A percentile compares a stretch with the other conserved stretches of the same genome.
Evolutionary conservation across 768 basidiomycete species (phyloP).

Genomic region (Suillus weaverae): DNA sequence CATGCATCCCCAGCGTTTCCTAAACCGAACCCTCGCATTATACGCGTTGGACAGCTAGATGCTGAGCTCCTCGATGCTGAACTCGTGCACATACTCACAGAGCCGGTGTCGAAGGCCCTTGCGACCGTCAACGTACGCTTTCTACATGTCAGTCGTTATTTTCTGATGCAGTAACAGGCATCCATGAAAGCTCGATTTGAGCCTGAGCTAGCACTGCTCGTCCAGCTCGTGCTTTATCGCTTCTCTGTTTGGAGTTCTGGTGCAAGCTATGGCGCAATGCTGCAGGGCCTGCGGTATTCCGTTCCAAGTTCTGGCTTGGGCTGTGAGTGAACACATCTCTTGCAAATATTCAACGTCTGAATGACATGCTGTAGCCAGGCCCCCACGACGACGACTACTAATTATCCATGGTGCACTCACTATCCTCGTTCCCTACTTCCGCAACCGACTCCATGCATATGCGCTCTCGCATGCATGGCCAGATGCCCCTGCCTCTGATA

Average conservation of each 20-base stretch:
- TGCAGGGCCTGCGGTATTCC: slow-evolving; percentile 74
- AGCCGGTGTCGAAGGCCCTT: slow-evolving; percentile 77
- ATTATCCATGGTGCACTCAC: slow-evolving; percentile 72
- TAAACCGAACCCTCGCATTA: slow-evolving; percentile 41
- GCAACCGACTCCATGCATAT: slow-evolving; percentile 68
- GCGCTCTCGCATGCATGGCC: slow-evolving; percentile 89
- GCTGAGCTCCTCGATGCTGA: slow-evolving; percentile 89
- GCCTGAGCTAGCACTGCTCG: slow-evolving; percentile 70
- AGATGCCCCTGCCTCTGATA: slow-evolving; percentile 80
- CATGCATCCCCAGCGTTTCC: slow-evolving; percentile 34
- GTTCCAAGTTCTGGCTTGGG: slow-evolving; percentile 15
- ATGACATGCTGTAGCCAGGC: slow-evolving; percentile 52
- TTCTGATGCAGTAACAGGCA: slow-evolving; percentile 42
- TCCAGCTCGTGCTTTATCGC: slow-evolving; percentile 75
- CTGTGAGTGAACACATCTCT: slow-evolving; percentile 20
- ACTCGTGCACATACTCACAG: slow-evolving; percentile 75
- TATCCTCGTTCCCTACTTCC: slow-evolving; percentile 75
- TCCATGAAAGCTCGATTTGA: slow-evolving; percentile 62
- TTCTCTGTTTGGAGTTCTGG: slow-evolving; percentile 80
- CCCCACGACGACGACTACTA: slow-evolving; percentile 59
- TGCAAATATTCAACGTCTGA: slow-evolving; percentile 1
- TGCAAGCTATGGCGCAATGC: slow-evolving; percentile 78
- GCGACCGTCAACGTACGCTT: slow-evolving; percentile 62
- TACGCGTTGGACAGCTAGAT: slow-evolving; percentile 90
- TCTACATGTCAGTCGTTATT: slow-evolving; percentile 4